phyloP scores from a whole-genome alignment of 495 filamentous ascomycete species.

The Immersiella caudata region DNA sequence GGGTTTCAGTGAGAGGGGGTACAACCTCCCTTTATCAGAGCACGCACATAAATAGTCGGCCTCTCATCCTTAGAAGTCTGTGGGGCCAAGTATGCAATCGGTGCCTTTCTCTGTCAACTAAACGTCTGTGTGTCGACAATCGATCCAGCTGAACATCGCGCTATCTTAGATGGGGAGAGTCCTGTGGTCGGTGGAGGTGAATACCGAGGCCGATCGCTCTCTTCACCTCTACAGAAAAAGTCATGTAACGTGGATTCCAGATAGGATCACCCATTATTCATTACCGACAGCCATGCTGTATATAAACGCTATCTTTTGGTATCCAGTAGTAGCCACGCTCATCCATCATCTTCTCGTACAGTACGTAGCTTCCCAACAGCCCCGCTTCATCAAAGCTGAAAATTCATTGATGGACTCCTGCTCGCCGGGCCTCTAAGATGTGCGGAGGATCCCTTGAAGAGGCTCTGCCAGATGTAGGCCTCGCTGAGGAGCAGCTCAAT shows the following conservation, averaged over 20 bases:
- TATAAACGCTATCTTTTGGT: background rate
- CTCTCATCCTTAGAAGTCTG: no score
- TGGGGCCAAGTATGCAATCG: no score
- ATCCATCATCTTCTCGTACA: background rate
- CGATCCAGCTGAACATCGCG: no score
- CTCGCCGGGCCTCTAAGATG: conserved; percentile 64
- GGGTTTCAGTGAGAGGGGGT: no score
- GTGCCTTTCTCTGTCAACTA: no score
- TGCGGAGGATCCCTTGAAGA: conserved; percentile 85
- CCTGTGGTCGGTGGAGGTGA: no score
- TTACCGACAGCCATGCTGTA: background rate
- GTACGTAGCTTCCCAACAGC: background rate
- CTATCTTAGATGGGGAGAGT: no score
- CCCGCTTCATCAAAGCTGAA: conserved; percentile 42
- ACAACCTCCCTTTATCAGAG: no score
- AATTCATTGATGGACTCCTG: conserved; percentile 42
- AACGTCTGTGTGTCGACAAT: no score
- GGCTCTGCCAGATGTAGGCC: conserved; percentile 92
- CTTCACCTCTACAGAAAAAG: no score
- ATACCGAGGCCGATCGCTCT: no score
- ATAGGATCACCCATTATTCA: background rate
- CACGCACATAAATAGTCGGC: no score
- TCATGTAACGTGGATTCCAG: background rate
- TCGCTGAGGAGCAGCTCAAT: conserved; percentile 94
- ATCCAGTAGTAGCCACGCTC: background rate